Percentiles rank a stretch among this genome's conserved stretches.
These are phyloP conservation scores for Trypanosoma mega DNA, from an alignment of 208 protist genomes.

Conservation along the genomic window DNA sequence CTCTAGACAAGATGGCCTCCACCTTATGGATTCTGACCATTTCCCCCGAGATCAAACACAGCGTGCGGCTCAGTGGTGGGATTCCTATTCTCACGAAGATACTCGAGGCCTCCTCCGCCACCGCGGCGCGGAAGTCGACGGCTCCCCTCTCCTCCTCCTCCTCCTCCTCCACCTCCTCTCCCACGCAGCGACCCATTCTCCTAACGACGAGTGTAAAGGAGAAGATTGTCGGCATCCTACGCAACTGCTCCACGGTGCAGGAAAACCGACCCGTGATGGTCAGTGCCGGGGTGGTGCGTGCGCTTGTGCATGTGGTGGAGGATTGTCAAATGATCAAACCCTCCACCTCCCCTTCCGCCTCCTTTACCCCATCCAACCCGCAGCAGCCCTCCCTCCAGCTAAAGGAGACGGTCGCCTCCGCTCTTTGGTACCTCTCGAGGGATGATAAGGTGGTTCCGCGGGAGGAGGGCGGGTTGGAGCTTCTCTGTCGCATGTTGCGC, in stretches of 20 bases:
- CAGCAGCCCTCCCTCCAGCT: slow-evolving; percentile 71
- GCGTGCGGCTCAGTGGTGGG: slow-evolving; percentile 67
- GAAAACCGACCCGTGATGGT: slow-evolving; percentile 79
- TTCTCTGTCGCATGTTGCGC: slow-evolving; percentile 78
- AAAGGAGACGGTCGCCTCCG: slow-evolving; percentile 85
- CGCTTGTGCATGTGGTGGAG: slow-evolving; percentile 70
- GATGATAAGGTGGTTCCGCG: slow-evolving; percentile 85
- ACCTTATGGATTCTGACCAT: slow-evolving; percentile 92
- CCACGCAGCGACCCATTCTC: slow-evolving; percentile 3
- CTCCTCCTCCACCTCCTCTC: slow-evolving; percentile 1
- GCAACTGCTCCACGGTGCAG: slow-evolving; percentile 84
- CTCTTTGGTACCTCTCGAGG: slow-evolving; percentile 86
- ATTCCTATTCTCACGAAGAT: slow-evolving; percentile 71
- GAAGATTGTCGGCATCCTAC: slow-evolving; percentile 85
- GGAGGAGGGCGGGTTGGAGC: slow-evolving; percentile 73
- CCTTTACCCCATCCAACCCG: not conserved
- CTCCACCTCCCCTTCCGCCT: slow-evolving; percentile 5
- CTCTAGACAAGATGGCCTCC: slow-evolving; percentile 87
- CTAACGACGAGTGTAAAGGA: slow-evolving; percentile 78
- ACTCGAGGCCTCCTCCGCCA: slow-evolving; percentile 57
- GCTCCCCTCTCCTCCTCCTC: not conserved
- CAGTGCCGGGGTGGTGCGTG: slow-evolving; percentile 46
- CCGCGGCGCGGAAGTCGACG: slow-evolving; percentile 27
- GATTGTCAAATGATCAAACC: slow-evolving; percentile 48
- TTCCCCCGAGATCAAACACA: slow-evolving; percentile 88